phyloP scores from a whole-genome alignment of 2,329 filamentous ascomycete species.

The Penicillium vulpinum region DNA sequence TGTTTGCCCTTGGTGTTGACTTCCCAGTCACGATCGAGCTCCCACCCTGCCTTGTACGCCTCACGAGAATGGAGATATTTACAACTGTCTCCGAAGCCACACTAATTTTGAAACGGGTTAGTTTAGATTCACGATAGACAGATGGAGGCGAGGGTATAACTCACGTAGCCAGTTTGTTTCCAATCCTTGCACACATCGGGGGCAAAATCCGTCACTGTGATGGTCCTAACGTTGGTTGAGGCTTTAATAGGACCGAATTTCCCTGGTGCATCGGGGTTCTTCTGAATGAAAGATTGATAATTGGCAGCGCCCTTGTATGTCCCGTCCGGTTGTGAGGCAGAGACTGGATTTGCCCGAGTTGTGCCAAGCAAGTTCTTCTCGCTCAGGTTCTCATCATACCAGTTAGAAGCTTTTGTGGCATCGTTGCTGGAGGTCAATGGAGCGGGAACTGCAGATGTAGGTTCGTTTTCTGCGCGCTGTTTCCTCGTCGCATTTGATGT shows the following conservation, averaged over 20 bases:
- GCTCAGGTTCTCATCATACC: slow-evolving; percentile 72
- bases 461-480: slow-evolving; percentile 52
- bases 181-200: slow-evolving; percentile 96
- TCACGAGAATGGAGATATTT: slow-evolving; percentile 66
- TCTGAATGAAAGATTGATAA: slow-evolving; percentile 73
- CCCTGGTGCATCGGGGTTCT: slow-evolving; percentile 71
- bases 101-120: slow-evolving; percentile 38
- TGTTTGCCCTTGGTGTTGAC: slow-evolving; percentile 64
- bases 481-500: slow-evolving; percentile 36
- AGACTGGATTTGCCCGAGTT: slow-evolving; percentile 21
- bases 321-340: slow-evolving; percentile 53
- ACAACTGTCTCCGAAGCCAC: slow-evolving; percentile 74
- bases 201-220: slow-evolving; percentile 86
- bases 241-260: slow-evolving; percentile 82
- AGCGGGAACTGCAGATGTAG: slow-evolving; percentile 61
- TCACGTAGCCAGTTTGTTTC: slow-evolving; percentile 67
- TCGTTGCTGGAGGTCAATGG: slow-evolving; percentile 71
- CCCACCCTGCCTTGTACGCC: slow-evolving; percentile 84
- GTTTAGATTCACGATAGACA: slow-evolving; percentile 52
- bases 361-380: slow-evolving; percentile 49
- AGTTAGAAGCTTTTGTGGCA: slow-evolving; percentile 84
- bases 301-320: slow-evolving; percentile 76
- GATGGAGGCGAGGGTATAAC: slow-evolving; percentile 28
- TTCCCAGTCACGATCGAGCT: slow-evolving; percentile 94
- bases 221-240: slow-evolving; percentile 83